Evolutionary conservation across 176 grass and related monocot species (phyloP).

Genomic region (barley (Hordeum vulgare)): DNA sequence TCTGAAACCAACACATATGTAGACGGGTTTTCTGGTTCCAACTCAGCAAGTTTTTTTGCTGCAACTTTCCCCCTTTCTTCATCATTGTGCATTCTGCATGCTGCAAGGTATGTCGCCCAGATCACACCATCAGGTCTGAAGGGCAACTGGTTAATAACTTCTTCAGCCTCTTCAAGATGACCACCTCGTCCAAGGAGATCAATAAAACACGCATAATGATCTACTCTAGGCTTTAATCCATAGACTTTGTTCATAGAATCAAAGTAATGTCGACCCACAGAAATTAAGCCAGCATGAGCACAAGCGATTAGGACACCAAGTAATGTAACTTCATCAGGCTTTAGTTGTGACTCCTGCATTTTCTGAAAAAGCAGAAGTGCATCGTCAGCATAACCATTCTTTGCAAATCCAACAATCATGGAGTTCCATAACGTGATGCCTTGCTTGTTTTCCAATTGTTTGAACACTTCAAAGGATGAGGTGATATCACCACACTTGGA

Average conservation of each 20-base stretch:
- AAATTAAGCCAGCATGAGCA: conserved; percentile 50
- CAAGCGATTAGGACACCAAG: conserved; percentile 65
- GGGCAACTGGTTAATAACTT: conserved; percentile 47
- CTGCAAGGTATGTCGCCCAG: conserved; percentile 60
- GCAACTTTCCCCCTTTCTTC: conserved; percentile 52
- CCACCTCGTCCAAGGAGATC: conserved; percentile 69
- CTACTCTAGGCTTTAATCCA: conserved; percentile 44
- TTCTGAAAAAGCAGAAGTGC: conserved; percentile 51
- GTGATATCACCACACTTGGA: conserved; percentile 63
- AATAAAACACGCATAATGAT: conserved; percentile 60
- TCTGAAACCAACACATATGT: conserved; percentile 53
- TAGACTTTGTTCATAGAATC: conserved; percentile 41
- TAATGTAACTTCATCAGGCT: conserved; percentile 58
- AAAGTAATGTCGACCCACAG: conserved; percentile 43
- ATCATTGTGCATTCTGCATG: conserved; percentile 58
- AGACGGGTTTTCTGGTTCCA: conserved; percentile 57
- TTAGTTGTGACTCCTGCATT: conserved; percentile 41
- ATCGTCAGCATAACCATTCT: conserved; percentile 57
- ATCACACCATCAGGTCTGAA: conserved; percentile 69
- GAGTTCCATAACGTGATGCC: conserved; percentile 60
- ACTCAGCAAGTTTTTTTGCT: conserved; percentile 44
- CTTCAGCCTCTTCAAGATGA: conserved; percentile 56
- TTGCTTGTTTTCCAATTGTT: conserved; percentile 46
- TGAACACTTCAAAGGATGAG: conserved; percentile 51
- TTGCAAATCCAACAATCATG: conserved; percentile 64